Evolutionary conservation across 352 stramenopile genomes (phyloP), one percentile per base, ranked within the genome.

Genomic region (Stramenopiles sp.): DNA sequence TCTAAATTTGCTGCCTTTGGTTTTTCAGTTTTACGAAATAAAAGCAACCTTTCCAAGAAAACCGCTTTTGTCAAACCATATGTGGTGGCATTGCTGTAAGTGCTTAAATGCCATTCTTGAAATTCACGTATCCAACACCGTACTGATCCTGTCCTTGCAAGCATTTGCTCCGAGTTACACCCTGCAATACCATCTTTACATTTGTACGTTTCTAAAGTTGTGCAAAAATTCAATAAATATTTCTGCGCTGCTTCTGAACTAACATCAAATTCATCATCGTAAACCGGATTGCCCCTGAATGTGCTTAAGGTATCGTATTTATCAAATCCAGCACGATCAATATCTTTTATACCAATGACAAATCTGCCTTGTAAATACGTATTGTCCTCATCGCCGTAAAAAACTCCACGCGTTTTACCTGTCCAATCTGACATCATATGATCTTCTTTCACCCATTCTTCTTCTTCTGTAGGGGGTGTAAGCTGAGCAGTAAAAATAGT

Each of bases 321-420:
- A 53, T 81, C 63, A 1, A 82, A 84, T 32, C 73, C 63, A 30
- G 31, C 65, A 13, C 81, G 80, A 63, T 84, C 73, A 63, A 84
- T 81, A 0, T 76, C 81, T 0, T 80, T 31, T 27, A 84, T 84
- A n/a, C 81, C 81, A 13, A 82, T 53, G 13, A 53, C 38, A 13
- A 13, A 53, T 53, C 38, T 4, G 4, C 38, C 38, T 53, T 53
- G 38, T 13, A 53, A 53, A 53, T 53, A 53, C 4, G 38, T 53
- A 13, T 53, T 53, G 38, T 53, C 38, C 13, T 53, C 38, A 53
- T 53, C 38, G 4, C 38, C 38, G 13, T 53, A 53, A 53, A 53
- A 53, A 53, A 53, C 38, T 13, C 38, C 38, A 53, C 38, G 38
- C 4, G 38, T 53, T 13, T 53, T 53, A 4, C 38, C 38, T 13